Percentiles rank a stretch among this genome's conserved stretches.
These are phyloP conservation scores for Fusarium burgessii DNA, from an alignment of 2,329 filamentous ascomycete species.

Conservation along the genomic window DNA sequence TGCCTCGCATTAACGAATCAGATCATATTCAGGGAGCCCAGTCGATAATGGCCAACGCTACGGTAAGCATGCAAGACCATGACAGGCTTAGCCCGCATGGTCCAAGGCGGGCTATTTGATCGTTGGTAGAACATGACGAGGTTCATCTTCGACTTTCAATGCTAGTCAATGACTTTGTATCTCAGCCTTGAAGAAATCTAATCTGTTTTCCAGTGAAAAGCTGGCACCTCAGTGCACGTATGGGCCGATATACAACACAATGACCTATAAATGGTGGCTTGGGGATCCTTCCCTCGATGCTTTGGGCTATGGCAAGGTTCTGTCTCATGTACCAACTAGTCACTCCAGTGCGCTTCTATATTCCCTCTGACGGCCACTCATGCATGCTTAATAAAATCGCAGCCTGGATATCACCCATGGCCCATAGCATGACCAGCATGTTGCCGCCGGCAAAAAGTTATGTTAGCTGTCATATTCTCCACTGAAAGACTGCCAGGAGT, in stretches of 20 bases:
- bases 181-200: not conserved
- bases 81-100: constrained; percentile 31
- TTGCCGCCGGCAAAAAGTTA: constrained; percentile 38
- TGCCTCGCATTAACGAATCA: constrained; percentile 29
- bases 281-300: not conserved
- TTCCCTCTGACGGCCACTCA: constrained; percentile 13
- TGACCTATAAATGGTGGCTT: constrained; percentile 18
- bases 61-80: constrained; percentile 34
- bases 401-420: constrained; percentile 16
- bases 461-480: constrained; percentile 32
- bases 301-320: not conserved
- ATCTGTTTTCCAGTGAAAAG: not conserved
- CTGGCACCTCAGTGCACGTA: not conserved
- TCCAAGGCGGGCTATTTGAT: constrained; percentile 18
- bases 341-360: not conserved
- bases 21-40: constrained; percentile 4
- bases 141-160: constrained; percentile 4
- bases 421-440: not conserved
- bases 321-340: constrained; percentile 10
- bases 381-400: constrained; percentile 9
- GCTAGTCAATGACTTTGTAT: not conserved
- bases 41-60: constrained; percentile 33
- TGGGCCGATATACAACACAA: not conserved
- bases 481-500: constrained; percentile 25
- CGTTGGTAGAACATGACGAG: constrained; percentile 2